Evolutionary conservation across 1,284 basidiomycete genomes (phyloP).

Genomic region (Irpex lacteus): DNA sequence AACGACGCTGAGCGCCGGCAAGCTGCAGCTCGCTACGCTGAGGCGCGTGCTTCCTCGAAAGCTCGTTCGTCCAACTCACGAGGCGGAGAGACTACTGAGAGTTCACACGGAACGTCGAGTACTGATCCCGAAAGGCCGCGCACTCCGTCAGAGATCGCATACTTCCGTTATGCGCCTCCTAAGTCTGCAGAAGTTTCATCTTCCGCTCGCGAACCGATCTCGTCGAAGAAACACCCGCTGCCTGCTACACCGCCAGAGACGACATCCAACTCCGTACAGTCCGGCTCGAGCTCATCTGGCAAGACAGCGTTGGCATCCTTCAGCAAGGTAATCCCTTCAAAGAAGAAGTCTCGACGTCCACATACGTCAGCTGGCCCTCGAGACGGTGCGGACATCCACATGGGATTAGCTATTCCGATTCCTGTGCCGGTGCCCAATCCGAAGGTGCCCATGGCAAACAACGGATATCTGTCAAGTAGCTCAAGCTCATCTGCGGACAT

Average conservation of each 20-base stretch:
- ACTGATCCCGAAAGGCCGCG: not conserved
- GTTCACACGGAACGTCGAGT: not conserved
- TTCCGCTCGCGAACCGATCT: not conserved
- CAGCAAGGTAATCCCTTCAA: not conserved
- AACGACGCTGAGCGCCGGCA: slow-evolving; percentile 66
- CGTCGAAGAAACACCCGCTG: not conserved
- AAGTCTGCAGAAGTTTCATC: slow-evolving; percentile 2
- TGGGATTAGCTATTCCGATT: slow-evolving; percentile 8
- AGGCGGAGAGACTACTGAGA: slow-evolving; percentile 2
- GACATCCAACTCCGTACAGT: not conserved
- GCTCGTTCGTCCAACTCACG: not conserved
- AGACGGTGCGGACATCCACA: slow-evolving; percentile 43
- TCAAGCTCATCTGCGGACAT: not conserved
- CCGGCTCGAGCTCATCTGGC: not conserved
- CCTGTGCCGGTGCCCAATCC: not conserved
- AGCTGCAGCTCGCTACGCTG: slow-evolving; percentile 61
- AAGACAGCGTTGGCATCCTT: not conserved
- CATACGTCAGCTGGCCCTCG: slow-evolving; percentile 69
- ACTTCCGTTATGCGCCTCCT: slow-evolving; percentile 1
- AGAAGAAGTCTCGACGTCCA: slow-evolving; percentile 44
- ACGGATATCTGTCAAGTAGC: not conserved
- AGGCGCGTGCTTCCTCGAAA: slow-evolving; percentile 24
- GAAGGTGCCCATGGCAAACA: not conserved
- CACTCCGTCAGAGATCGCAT: not conserved
- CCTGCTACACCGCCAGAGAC: not conserved